Evolutionary conservation across 345 rosid genomes (phyloP).

Genomic region (Salix caprea): DNA sequence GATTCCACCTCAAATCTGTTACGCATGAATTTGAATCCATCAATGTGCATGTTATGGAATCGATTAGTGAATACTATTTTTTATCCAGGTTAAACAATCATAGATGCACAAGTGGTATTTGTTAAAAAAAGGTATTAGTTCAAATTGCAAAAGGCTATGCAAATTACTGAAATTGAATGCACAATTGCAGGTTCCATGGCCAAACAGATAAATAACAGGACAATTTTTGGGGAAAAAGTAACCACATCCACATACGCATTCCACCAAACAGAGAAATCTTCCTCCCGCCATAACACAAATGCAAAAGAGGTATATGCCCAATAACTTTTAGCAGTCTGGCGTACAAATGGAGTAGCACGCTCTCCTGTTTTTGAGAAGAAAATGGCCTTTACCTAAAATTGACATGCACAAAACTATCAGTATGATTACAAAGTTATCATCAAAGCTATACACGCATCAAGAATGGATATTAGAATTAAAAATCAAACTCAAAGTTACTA

Average conservation of each 20-base stretch:
- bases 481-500: neutral
- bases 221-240: slow-evolving; percentile 4
- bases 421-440: neutral
- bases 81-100: neutral
- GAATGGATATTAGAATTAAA: neutral
- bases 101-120: neutral
- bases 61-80: neutral
- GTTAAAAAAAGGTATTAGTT: neutral
- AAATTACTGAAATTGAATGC: neutral
- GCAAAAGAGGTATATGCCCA: slow-evolving; percentile 77
- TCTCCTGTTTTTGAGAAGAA: slow-evolving; percentile 90
- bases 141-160: neutral
- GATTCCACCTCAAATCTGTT: slow-evolving; percentile 90
- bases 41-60: neutral
- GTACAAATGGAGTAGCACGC: slow-evolving; percentile 78
- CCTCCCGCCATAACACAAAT: slow-evolving; percentile 77
- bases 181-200: neutral
- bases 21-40: slow-evolving; percentile 14
- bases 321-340: slow-evolving; percentile 70
- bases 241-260: slow-evolving; percentile 53
- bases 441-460: neutral
- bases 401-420: slow-evolving; percentile 14
- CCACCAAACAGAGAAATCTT: slow-evolving; percentile 95
- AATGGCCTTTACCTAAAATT: slow-evolving; percentile 72
- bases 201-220: neutral